Base-by-base conservation (phyloP, 108 stramenopile genomes). In the Pseudonitzschia pungens region DNA sequence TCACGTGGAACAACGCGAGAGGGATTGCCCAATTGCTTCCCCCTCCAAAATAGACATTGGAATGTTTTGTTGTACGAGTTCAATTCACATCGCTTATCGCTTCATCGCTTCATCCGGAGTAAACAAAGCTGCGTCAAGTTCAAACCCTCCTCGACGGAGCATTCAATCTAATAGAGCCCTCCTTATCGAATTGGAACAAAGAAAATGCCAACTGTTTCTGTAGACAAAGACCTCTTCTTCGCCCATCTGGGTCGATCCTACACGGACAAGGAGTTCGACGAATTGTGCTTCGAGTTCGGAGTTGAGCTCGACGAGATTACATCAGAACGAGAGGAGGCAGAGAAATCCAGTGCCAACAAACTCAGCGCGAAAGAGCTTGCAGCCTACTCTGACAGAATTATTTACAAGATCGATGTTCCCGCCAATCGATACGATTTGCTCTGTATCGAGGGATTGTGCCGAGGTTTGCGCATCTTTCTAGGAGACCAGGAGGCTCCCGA, bases 371-470 rank as follows among this genome's bases (percentile, higher is more conserved):
- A 79, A 21, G 83, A 89, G 72, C 44, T 90, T 50, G 87, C 74
- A 22, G 77, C 72, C 24, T 77, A 87, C 11, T 78, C 76, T 0
- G 83, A 81, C 27, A 86, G 84, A 59, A 87, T 97, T 3, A 77
- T 98, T 51, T 99, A 99, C 91, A 97, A 97, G 77, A 98, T 99
- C 73, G 99, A 99, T 76, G 93, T 99, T 15, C 98, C 99, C 9
- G 99, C 99, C 60, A 99, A 99, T 82, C 83, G 99, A 26, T 99
- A 99, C 83, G 99, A 99, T 84, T 75, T 99, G 40, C 88, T 99
- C 12, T 99, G 98, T 69, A 82, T 98, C 48, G 99, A 99, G 77
- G 99, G 99, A 43, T 84, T 99, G 22, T 86, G 96, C 21, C 86
- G 98, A 32, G 92, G 98, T 12, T 70, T 99, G 18, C 80, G 84